Base-by-base conservation (phyloP, 2,329 filamentous ascomycete genomes). In the Trichophyton simii region DNA sequence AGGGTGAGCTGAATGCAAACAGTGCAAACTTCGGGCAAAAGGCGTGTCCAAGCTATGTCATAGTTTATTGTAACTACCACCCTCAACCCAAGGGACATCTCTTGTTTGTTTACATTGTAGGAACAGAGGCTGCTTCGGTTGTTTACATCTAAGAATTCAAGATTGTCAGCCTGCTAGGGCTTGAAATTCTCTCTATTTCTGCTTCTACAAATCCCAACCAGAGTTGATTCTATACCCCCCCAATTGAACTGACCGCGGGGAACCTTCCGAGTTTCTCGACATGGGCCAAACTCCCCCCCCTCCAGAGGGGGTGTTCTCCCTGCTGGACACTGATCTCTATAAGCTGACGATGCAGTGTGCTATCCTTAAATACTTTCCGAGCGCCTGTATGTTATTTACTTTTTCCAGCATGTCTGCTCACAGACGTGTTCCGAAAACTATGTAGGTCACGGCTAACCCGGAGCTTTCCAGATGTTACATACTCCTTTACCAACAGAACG, bases 311-410 rank as follows among this genome's bases (percentile, higher is more conserved):
- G 84, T 92, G 71, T 88, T 85, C 69, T 92, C 88, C 70, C 87
- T 94, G 71, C 80, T 94, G 60, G 89, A 94, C 71, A 92, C 88
- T 15, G 85, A 87, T 72, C 75, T 99, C 64, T 99, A 96, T 83
- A 99, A 99, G 76, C 77, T 99, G 75, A 99, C 94, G 20, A 99
- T 99, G 94, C 94, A 99, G 86, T 96, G 89, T 72, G 91, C 91
- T 64, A 87, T 97, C 66, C 82, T 95, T 67, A 95, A 95, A 75
- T 95, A 91, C 78, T 97, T 95, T 74, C 87, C 87, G 38, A 81
- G 91, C 62, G 78, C 79, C 62, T 67, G 78, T 79, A 61, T 44
- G 52, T 34, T 9, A 28, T 62, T 20, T 44, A 28, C 3, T 31
- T 18, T 2, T 55, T 28, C 44, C 41, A 31, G 11, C 11, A 13